Conservation (phyloP, 352 stramenopile species). For the Globisporangium yorkense region DNA sequence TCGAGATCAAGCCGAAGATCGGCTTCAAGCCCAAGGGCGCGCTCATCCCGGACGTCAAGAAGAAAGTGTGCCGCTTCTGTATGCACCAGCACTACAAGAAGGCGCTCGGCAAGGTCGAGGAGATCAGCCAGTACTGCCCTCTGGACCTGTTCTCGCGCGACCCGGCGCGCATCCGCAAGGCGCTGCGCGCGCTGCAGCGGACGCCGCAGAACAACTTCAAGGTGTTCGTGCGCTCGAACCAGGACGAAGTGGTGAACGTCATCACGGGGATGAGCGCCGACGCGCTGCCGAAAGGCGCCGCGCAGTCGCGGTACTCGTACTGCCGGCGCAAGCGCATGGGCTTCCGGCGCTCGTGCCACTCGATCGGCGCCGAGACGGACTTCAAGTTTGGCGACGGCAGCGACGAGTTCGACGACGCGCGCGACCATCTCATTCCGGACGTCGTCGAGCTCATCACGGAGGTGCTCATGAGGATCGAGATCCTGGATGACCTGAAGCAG, state of each 20-base stretch:
- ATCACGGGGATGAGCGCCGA: conserved; percentile 68
- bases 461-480: conserved; percentile 59
- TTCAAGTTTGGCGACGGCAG: conserved; percentile 13
- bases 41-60: conserved; percentile 57
- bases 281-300: conserved; percentile 58
- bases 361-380: conserved; percentile 52
- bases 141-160: conserved; percentile 79
- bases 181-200: conserved; percentile 56
- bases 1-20: conserved; percentile 88
- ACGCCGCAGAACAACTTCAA: conserved; percentile 91
- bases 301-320: conserved; percentile 60
- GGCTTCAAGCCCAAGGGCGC: conserved; percentile 59
- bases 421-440: conserved; percentile 48
- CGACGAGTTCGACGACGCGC: conserved; percentile 13
- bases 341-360: conserved; percentile 69
- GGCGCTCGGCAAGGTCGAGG: conserved; percentile 60
- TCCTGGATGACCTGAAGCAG: conserved; percentile 77
- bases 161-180: conserved; percentile 39
- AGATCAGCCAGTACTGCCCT: conserved; percentile 81
- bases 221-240: conserved; percentile 76
- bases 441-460: conserved; percentile 72
- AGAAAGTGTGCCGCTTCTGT: conserved; percentile 72
- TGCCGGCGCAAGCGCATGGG: conserved; percentile 72
- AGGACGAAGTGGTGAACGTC: conserved; percentile 75
- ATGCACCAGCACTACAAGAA: conserved; percentile 89